Conservation (phyloP, 805 yeast species). For the Brettanomyces anomalus region DNA sequence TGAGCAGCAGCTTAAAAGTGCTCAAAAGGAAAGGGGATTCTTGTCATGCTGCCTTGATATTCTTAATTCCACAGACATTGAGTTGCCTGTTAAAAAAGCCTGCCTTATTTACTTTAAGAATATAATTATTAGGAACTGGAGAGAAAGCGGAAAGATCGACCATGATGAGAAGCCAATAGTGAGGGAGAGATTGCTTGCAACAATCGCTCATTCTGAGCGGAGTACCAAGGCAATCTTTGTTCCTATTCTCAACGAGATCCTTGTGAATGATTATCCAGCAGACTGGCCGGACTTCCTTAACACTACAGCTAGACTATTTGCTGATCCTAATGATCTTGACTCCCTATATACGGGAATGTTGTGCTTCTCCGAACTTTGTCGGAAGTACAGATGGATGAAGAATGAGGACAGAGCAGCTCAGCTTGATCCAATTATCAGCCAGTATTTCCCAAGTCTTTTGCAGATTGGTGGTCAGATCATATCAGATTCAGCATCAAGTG, state of each 20-base stretch:
- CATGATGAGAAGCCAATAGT: conserved; percentile 68
- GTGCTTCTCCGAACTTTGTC: conserved; percentile 65
- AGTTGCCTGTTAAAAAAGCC: conserved; percentile 55
- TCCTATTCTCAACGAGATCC: conserved; percentile 45
- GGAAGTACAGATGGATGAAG: conserved; percentile 69
- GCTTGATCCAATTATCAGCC: conserved; percentile 51
- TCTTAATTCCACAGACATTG: conserved; percentile 42
- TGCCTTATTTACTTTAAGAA: conserved; percentile 87
- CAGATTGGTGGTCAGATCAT: conserved; percentile 52
- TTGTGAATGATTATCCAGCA: conserved; percentile 30
- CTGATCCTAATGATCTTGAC: conserved; percentile 31
- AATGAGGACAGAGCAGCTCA: conserved; percentile 42
- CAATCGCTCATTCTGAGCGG: conserved; percentile 43
- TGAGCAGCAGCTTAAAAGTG: conserved; percentile 53
- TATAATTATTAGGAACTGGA: conserved; percentile 61
- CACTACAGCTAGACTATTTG: conserved; percentile 36
- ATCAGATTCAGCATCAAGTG: conserved; percentile 21
- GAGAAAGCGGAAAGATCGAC: conserved; percentile 34
- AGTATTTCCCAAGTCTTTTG: conserved; percentile 62
- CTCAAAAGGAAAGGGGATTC: conserved; percentile 59
- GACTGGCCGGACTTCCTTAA: conserved; percentile 52
- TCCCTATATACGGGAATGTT: conserved; percentile 58
- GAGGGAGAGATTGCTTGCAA: conserved; percentile 57
- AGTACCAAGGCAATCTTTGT: conserved; percentile 36
- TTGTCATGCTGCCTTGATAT: conserved; percentile 77